Conservation (phyloP, 176 grass and related monocot genomes). For the Tuctoria greenei region DNA sequence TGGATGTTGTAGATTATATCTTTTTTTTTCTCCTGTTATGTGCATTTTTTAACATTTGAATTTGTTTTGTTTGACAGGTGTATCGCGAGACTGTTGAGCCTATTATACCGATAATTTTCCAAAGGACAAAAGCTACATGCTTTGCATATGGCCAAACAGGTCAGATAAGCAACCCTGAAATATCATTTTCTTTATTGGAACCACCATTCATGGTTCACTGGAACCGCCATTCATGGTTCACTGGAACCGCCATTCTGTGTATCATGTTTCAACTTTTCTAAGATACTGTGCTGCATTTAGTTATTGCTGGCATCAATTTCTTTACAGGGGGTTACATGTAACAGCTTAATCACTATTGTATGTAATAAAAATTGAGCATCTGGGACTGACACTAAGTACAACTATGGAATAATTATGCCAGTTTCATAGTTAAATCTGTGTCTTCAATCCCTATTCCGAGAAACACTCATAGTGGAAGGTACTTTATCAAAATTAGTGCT, state of each 20-base stretch:
- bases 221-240: background rate
- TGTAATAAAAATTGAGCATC: constrained; percentile 3
- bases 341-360: background rate
- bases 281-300: background rate
- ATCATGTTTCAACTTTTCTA: background rate
- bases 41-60: constrained; percentile 11
- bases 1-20: constrained; percentile 14
- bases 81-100: constrained; percentile 63
- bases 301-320: constrained; percentile 20
- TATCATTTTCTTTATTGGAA: background rate
- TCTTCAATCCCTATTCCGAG: constrained; percentile 14
- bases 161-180: constrained; percentile 24
- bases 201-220: background rate
- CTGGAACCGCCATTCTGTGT: constrained; percentile 1
- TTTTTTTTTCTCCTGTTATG: constrained; percentile 18
- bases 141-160: constrained; percentile 86
- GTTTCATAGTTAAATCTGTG: constrained; percentile 15
- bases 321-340: background rate
- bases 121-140: constrained; percentile 67
- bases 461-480: background rate
- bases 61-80: constrained; percentile 45
- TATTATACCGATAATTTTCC: constrained; percentile 67
- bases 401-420: constrained; percentile 4
- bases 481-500: constrained; percentile 4
- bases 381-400: constrained; percentile 15